phyloP scores from a whole-genome alignment of 805 yeast species.

The Pichia deserticola region DNA sequence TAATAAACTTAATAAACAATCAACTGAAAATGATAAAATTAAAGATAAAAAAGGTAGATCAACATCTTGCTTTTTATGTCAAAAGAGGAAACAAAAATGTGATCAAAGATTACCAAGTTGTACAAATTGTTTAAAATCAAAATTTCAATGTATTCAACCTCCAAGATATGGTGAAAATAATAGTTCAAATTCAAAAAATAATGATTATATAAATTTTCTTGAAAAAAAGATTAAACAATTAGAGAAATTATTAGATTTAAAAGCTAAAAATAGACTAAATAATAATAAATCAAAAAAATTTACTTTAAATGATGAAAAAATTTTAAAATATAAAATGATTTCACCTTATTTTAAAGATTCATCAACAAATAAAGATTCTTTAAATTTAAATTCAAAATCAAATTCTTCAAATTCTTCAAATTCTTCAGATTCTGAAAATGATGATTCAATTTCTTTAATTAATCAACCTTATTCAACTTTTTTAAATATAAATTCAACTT shows the following conservation, averaged over 20 bases:
- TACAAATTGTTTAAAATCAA: conserved; percentile 59
- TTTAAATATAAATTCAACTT: conserved; percentile 10
- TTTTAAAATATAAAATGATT: conserved; percentile 25
- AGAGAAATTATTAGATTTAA: conserved; percentile 37
- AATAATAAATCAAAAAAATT: background rate
- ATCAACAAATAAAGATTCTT: no score
- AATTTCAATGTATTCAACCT: conserved; percentile 56
- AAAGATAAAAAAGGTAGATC: conserved; percentile 48
- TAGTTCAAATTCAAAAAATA: conserved; percentile 36
- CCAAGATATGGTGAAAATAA: conserved; percentile 40
- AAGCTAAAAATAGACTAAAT: background rate
- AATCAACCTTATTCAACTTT: conserved; percentile 18
- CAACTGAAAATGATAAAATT: conserved; percentile 1
- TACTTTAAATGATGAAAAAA: conserved; percentile 7
- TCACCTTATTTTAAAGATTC: conserved; percentile 13
- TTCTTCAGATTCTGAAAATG: background rate
- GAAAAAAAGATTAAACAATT: conserved; percentile 48
- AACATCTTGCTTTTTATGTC: conserved; percentile 49
- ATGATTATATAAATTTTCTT: conserved; percentile 49
- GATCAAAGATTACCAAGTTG: conserved; percentile 60
- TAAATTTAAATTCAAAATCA: no score
- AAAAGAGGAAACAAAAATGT: conserved; percentile 55
- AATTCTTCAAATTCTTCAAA: background rate
- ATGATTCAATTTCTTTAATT: conserved; percentile 4
- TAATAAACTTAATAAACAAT: no score